Conservation (phyloP, 305 asterid species). For the Coffea humblotiana region DNA sequence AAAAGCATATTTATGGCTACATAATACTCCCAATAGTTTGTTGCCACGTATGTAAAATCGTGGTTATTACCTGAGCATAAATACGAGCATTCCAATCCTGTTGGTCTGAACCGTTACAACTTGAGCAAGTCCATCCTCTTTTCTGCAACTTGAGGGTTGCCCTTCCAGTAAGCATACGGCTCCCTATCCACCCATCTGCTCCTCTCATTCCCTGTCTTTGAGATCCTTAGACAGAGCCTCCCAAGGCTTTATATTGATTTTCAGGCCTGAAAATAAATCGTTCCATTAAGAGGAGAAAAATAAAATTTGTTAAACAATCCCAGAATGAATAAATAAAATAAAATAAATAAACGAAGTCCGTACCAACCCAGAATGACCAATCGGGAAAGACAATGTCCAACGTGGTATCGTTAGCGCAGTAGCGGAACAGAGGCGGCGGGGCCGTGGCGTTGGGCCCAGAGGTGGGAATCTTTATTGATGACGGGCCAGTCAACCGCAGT, state of each 20-base stretch:
- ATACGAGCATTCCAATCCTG: constrained; percentile 69
- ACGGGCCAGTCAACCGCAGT: constrained; percentile 81
- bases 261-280: constrained; percentile 53
- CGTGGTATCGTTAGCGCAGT: constrained; percentile 55
- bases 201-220: constrained; percentile 44
- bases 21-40: too few relatives aligned
- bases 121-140: too few relatives aligned
- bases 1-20: too few relatives aligned
- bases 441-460: constrained; percentile 27
- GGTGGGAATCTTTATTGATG: constrained; percentile 43
- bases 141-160: constrained; percentile 33
- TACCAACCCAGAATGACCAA: constrained; percentile 99
- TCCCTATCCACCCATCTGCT: constrained; percentile 53
- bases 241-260: constrained; percentile 61
- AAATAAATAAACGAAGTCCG: not conserved
- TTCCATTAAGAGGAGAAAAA: too few relatives aligned
- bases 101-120: constrained; percentile 52
- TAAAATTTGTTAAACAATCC: not conserved
- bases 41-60: not conserved
- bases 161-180: constrained; percentile 72
- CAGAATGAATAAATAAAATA: not conserved
- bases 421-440: constrained; percentile 84
- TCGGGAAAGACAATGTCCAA: constrained; percentile 88
- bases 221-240: constrained; percentile 34
- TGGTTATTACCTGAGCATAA: constrained; percentile 42